A percentile compares a stretch with the other conserved stretches of the same genome.
phyloP scores from a whole-genome alignment of 371 early-diverging fungal species.

The Batkoa obscura region DNA sequence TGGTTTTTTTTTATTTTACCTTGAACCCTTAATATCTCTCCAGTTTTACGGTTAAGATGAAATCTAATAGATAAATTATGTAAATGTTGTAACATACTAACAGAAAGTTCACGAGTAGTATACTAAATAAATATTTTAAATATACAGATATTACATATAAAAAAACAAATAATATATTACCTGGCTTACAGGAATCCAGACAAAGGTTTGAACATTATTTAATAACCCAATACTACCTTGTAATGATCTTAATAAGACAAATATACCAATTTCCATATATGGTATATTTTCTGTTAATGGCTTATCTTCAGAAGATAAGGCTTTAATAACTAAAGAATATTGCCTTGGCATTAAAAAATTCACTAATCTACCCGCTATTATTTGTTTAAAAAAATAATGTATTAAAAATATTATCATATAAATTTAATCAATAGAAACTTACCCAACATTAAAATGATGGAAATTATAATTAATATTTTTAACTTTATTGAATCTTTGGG shows the following conservation, averaged over 20 bases:
- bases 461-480: slow-evolving; percentile 43
- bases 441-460: slow-evolving; percentile 31
- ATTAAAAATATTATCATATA: slow-evolving; percentile 59
- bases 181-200: slow-evolving; percentile 85
- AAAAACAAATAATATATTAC: background rate
- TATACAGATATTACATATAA: no score
- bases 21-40: slow-evolving; percentile 71
- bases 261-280: slow-evolving; percentile 14
- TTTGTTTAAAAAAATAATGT: slow-evolving; percentile 51
- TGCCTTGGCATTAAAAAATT: slow-evolving; percentile 9
- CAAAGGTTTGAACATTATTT: slow-evolving; percentile 49
- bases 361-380: slow-evolving; percentile 8
- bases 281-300: background rate
- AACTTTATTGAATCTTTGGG: slow-evolving; percentile 37
- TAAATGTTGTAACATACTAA: slow-evolving; percentile 72
- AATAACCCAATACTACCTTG: slow-evolving; percentile 68
- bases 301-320: background rate
- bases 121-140: slow-evolving; percentile 13
- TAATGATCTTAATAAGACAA: slow-evolving; percentile 46
- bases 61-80: slow-evolving; percentile 67
- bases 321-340: slow-evolving; percentile 25
- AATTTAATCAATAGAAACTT: slow-evolving; percentile 27
- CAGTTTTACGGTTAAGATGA: slow-evolving; percentile 85
- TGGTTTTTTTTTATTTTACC: slow-evolving; percentile 9
- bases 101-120: slow-evolving; percentile 69